Percentiles rank a stretch among this genome's conserved stretches.
phyloP scores from a whole-genome alignment of 1,284 basidiomycete species.

The Puccinia hordei region DNA sequence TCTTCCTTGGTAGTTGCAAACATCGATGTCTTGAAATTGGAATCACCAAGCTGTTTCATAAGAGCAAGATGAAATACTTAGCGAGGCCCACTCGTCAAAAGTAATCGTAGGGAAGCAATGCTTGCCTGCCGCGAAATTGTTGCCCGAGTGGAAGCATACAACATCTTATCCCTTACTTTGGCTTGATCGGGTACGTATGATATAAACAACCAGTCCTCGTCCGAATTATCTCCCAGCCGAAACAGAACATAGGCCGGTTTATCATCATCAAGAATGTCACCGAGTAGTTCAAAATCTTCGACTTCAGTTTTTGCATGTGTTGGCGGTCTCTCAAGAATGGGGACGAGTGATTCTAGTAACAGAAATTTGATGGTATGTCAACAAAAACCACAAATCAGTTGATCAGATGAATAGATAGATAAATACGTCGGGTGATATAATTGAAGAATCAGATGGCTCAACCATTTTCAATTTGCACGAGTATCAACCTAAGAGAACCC shows the following conservation, averaged over 20 bases:
- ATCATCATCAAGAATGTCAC: conserved; percentile 29
- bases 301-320: conserved; percentile 5
- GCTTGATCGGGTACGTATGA: conserved; percentile 49
- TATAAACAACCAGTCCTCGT: conserved; percentile 43
- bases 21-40: conserved; percentile 42
- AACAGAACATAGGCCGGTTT: conserved; percentile 45
- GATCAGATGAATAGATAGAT: background rate
- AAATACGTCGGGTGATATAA: background rate
- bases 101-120: background rate
- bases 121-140: conserved; percentile 47
- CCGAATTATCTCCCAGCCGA: conserved; percentile 27
- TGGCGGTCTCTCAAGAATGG: background rate
- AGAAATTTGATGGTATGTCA: background rate
- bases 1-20: conserved; percentile 51
- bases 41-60: conserved; percentile 44
- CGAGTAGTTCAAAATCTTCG: conserved; percentile 43
- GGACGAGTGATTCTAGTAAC: conserved; percentile 29
- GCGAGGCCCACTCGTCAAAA: background rate
- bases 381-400: background rate
- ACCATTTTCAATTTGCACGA: conserved; percentile 48
- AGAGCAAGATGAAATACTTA: background rate
- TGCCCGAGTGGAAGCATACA: conserved; percentile 48
- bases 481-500: conserved; percentile 14
- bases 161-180: conserved; percentile 49
- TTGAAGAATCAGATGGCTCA: background rate